Percentiles rank a stretch among this genome's conserved stretches.
These are phyloP conservation scores for Xylogone sp. DNA, from an alignment of 2,329 filamentous ascomycete species.

Conservation along the genomic window DNA sequence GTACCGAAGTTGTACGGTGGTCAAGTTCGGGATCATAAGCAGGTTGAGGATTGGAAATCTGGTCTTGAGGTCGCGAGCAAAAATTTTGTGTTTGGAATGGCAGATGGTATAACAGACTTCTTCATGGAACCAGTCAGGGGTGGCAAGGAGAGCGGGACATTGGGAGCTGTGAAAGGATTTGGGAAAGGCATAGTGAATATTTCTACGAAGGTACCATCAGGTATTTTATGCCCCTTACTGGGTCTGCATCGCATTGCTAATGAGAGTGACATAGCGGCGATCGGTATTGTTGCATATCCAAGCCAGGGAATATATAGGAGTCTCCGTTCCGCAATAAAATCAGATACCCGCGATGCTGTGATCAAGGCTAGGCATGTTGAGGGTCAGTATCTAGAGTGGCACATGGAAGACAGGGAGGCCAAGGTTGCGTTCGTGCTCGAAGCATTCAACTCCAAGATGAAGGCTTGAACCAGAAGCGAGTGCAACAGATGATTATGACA, in stretches of 20 bases:
- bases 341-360: slow-evolving; percentile 5
- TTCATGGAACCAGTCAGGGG: slow-evolving; percentile 12
- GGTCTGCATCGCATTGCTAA: too few relatives aligned
- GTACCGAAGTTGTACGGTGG: slow-evolving; percentile 57
- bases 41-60: slow-evolving; percentile 70
- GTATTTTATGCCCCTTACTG: background rate
- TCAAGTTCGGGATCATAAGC: slow-evolving; percentile 76
- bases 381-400: slow-evolving; percentile 3
- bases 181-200: slow-evolving; percentile 10
- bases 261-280: background rate
- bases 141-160: slow-evolving; percentile 9
- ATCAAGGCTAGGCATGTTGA: slow-evolving; percentile 1
- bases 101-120: slow-evolving; percentile 10
- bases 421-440: too few relatives aligned
- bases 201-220: slow-evolving; percentile 6
- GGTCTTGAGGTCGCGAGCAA: slow-evolving; percentile 73
- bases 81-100: slow-evolving; percentile 6
- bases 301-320: slow-evolving; percentile 12
- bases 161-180: slow-evolving; percentile 9
- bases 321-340: slow-evolving; percentile 3
- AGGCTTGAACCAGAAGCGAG: too few relatives aligned
- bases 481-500: too few relatives aligned
- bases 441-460: too few relatives aligned
- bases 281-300: slow-evolving; percentile 13
- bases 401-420: too few relatives aligned